Evolutionary conservation across 306 rosid species (phyloP).

Genomic region (Cucurbita moschata): DNA sequence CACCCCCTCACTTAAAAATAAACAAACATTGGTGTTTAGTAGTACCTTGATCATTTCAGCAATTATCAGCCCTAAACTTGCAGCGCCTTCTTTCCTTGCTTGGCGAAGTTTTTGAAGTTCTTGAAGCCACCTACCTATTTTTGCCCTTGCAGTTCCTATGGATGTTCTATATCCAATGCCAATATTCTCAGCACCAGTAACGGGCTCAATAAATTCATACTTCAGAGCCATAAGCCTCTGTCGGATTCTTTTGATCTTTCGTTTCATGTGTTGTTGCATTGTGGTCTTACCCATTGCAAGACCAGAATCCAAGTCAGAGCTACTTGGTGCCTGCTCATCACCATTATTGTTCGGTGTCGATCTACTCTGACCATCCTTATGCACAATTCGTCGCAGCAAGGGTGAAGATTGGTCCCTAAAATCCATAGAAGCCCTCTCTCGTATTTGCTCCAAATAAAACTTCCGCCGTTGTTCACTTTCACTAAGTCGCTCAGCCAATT

Average conservation of each 20-base stretch:
- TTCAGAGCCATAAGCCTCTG: conserved; percentile 98
- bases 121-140: conserved; percentile 95
- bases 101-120: conserved; percentile 95
- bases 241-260: conserved; percentile 85
- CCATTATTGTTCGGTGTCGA: conserved; percentile 34
- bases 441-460: conserved; percentile 85
- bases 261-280: conserved; percentile 72
- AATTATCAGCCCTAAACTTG: conserved; percentile 73
- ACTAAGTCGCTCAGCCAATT: conserved; percentile 86
- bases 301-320: conserved; percentile 38
- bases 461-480: conserved; percentile 97
- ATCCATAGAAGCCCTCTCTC: conserved; percentile 94
- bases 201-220: conserved; percentile 65
- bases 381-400: conserved; percentile 48
- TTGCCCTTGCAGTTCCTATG: conserved; percentile 79
- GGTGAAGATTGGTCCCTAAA: conserved; percentile 97
- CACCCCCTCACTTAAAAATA: neutral
- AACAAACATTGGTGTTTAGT: neutral
- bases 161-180: conserved; percentile 88
- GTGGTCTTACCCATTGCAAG: conserved; percentile 44
- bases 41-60: conserved; percentile 92
- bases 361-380: conserved; percentile 69
- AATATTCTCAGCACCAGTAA: conserved; percentile 66
- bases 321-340: conserved; percentile 58
- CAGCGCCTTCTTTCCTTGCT: conserved; percentile 98